These are phyloP conservation scores for Nyssa sinensis DNA, from an alignment of 148 eudicot species.

Conservation along the genomic window DNA sequence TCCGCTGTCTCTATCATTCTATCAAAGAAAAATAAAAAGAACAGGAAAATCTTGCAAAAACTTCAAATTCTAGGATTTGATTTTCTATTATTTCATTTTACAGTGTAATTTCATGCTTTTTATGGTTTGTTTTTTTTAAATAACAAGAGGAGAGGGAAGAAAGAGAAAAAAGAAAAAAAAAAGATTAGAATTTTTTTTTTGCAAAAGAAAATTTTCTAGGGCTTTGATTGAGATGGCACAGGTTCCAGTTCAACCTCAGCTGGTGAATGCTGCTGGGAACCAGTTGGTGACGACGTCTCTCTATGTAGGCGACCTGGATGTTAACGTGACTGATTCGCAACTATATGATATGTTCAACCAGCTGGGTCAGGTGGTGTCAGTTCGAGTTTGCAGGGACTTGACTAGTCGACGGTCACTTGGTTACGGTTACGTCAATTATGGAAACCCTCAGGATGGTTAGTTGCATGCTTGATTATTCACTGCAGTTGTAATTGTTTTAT, in stretches of 20 bases:
- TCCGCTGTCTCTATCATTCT: slow-evolving; percentile 53
- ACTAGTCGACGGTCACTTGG: slow-evolving; percentile 58
- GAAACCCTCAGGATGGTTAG: slow-evolving; percentile 59
- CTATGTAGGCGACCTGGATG: slow-evolving; percentile 74
- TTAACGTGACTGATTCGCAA: slow-evolving; percentile 55
- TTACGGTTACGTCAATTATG: slow-evolving; percentile 74
- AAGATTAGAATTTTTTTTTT: slow-evolving; percentile 11
- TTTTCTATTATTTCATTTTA: too few relatives aligned
- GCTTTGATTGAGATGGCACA: slow-evolving; percentile 44
- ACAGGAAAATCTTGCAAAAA: slow-evolving; percentile 20
- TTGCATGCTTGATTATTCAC: background rate
- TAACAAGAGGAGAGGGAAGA: slow-evolving; percentile 81
- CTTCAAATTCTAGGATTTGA: slow-evolving; percentile 1
- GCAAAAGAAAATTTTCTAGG: slow-evolving; percentile 12
- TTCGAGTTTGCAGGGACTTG: slow-evolving; percentile 69
- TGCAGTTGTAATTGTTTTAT: background rate
- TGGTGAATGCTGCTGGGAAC: slow-evolving; percentile 26
- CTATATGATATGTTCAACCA: slow-evolving; percentile 56
- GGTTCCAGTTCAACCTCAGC: slow-evolving; percentile 49
- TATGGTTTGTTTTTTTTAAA: slow-evolving; percentile 26
- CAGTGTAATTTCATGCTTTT: background rate
- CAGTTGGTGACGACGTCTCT: slow-evolving; percentile 56
- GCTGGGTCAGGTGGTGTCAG: slow-evolving; percentile 63
- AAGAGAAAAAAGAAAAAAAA: slow-evolving; percentile 26
- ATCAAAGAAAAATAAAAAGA: slow-evolving; percentile 19